phyloP scores from a whole-genome alignment of 2,329 filamentous ascomycete species.

The Trichoderma sp. region DNA sequence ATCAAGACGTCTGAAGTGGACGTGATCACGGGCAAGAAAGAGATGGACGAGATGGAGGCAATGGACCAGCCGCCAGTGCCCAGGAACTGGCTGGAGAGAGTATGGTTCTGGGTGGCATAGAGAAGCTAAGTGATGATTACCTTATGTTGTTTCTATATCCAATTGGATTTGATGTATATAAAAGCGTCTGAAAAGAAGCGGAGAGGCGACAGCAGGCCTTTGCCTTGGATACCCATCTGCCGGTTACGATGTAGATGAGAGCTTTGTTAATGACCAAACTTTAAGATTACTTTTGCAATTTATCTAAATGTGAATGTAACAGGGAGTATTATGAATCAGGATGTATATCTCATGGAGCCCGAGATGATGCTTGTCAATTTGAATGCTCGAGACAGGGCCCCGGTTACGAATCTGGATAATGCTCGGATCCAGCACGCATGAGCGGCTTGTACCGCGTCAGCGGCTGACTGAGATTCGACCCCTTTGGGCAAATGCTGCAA shows the following conservation, averaged over 20 bases:
- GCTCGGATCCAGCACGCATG: background rate
- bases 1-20: conserved; percentile 56
- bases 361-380: background rate
- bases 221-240: background rate
- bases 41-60: conserved; percentile 62
- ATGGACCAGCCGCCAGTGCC: conserved; percentile 51
- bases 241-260: conserved; percentile 1
- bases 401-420: conserved; percentile 2
- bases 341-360: too few species aligned
- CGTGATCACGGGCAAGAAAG: conserved; percentile 59
- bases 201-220: too few species aligned
- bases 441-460: background rate
- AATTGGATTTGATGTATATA: conserved; percentile 13
- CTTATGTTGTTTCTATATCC: background rate
- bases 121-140: too few species aligned
- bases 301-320: background rate
- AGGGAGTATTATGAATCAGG: background rate
- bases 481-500: conserved; percentile 7
- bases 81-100: conserved; percentile 54
- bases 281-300: background rate
- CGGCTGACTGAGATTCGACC: background rate
- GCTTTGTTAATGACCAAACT: background rate
- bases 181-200: background rate
- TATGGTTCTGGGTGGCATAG: conserved; percentile 61
- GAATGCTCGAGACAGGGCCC: background rate